Percentiles rank a stretch among this genome's conserved stretches.
Conservation (phyloP, 768 basidiomycete genomes). For the Tephrocybe sp. region DNA sequence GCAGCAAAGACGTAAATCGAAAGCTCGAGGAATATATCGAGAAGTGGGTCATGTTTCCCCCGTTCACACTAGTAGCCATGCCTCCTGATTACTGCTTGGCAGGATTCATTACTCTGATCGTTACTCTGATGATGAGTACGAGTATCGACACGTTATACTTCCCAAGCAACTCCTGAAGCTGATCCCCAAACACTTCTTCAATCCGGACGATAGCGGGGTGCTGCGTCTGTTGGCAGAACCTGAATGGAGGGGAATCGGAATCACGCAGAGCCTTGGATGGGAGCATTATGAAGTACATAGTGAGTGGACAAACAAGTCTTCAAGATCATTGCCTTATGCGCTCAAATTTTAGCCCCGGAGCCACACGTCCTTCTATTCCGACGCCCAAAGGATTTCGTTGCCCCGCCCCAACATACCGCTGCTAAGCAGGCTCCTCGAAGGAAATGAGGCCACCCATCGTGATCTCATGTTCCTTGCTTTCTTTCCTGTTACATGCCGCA, state of each 20-base stretch:
- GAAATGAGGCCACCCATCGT: constrained; percentile 30
- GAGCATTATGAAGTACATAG: constrained; percentile 98
- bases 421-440: constrained; percentile 29
- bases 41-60: constrained; percentile 43
- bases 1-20: constrained; percentile 37
- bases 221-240: constrained; percentile 80
- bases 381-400: constrained; percentile 66
- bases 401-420: constrained; percentile 44
- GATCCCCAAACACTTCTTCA: constrained; percentile 85
- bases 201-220: constrained; percentile 68
- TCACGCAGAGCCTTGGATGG: constrained; percentile 95
- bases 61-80: constrained; percentile 5
- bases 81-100: constrained; percentile 16
- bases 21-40: constrained; percentile 77
- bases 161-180: constrained; percentile 94
- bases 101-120: constrained; percentile 92
- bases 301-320: constrained; percentile 26
- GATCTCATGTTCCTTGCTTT: background rate
- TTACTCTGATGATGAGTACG: constrained; percentile 88
- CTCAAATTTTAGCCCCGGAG: constrained; percentile 63
- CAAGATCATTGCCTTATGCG: constrained; percentile 1
- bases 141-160: constrained; percentile 96
- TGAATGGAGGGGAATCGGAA: constrained; percentile 97
- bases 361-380: constrained; percentile 94
- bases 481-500: constrained; percentile 6